A percentile compares a stretch with the other conserved stretches of the same genome.
Evolutionary conservation across 768 basidiomycete species (phyloP).

Genomic region (Lentinula raphanica): DNA sequence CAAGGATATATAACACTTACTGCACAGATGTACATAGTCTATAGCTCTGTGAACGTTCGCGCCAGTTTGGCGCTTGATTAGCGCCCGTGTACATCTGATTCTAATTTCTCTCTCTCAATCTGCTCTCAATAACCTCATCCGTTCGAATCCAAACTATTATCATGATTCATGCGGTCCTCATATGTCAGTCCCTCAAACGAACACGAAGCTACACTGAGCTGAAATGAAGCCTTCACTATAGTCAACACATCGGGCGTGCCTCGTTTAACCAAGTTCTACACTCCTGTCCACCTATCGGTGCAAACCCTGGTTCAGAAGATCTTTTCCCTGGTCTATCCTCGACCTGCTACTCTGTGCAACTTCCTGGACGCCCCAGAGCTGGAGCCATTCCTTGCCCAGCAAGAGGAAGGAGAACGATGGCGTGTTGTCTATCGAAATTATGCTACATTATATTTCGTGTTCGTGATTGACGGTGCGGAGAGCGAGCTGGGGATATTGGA

Average conservation of each 20-base stretch:
- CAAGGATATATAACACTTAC: constrained; percentile 56
- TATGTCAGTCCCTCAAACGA: constrained; percentile 49
- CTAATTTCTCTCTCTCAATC: too few species aligned
- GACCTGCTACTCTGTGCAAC: constrained; percentile 85
- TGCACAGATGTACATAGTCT: neutral
- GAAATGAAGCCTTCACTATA: constrained; percentile 24
- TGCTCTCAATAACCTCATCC: too few species aligned
- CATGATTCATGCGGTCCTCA: constrained; percentile 86
- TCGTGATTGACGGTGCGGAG: constrained; percentile 94
- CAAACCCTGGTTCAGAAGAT: constrained; percentile 81
- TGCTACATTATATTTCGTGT: constrained; percentile 94
- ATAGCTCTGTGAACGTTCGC: neutral
- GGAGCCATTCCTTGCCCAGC: constrained; percentile 64
- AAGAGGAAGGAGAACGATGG: constrained; percentile 58
- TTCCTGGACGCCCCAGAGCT: constrained; percentile 92
- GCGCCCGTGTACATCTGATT: neutral
- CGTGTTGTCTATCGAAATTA: constrained; percentile 93
- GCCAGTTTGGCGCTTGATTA: too few species aligned
- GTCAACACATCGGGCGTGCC: constrained; percentile 93
- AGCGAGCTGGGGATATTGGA: constrained; percentile 96
- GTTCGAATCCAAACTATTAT: too few species aligned
- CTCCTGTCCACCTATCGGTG: constrained; percentile 62
- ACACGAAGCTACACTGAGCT: neutral
- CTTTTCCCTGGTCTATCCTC: constrained; percentile 78
- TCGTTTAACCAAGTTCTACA: constrained; percentile 85